Evolutionary conservation across 768 basidiomycete species (phyloP).

Genomic region (Mycena olivaceomarginata): DNA sequence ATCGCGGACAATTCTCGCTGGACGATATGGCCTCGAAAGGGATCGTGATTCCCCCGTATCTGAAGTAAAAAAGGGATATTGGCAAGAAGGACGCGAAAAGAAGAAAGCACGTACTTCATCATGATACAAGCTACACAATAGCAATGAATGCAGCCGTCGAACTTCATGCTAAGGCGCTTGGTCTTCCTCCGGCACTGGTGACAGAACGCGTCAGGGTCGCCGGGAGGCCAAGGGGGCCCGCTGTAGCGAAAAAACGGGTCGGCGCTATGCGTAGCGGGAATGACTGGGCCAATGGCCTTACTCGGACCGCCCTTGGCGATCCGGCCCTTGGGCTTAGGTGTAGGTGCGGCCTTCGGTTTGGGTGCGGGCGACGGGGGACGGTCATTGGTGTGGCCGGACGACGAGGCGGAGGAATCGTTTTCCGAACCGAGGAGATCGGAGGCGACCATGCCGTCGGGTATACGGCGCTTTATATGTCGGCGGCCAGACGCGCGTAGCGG

Average conservation of each 20-base stretch:
- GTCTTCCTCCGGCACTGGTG: slow-evolving; percentile 37
- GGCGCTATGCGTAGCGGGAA: slow-evolving; percentile 7
- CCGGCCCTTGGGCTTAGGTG: slow-evolving; percentile 5
- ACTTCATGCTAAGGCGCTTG: slow-evolving; percentile 2
- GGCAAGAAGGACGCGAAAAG: background rate
- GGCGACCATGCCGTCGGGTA: slow-evolving; percentile 17
- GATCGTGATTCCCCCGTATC: slow-evolving; percentile 27
- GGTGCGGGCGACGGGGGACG: background rate
- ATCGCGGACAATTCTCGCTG: slow-evolving; percentile 18
- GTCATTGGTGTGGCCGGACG: background rate
- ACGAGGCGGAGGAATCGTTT: background rate
- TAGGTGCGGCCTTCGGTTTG: background rate
- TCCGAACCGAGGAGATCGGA: slow-evolving; percentile 19
- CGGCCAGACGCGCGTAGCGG: background rate
- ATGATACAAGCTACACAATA: slow-evolving; percentile 41
- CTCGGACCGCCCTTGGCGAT: slow-evolving; percentile 15
- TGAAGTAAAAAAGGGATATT: background rate
- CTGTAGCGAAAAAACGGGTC: slow-evolving; percentile 43
- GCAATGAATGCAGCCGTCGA: slow-evolving; percentile 16
- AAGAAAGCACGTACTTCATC: slow-evolving; percentile 30
- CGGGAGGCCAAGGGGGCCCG: slow-evolving; percentile 41
- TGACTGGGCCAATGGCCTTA: slow-evolving; percentile 22
- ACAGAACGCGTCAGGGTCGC: slow-evolving; percentile 12
- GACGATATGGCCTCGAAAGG: slow-evolving; percentile 6
- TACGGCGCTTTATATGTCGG: background rate